Percentiles rank a stretch among this genome's conserved stretches.
phyloP scores from a whole-genome alignment of 23 red algal genomes.

The Cyanidium caldarium region DNA sequence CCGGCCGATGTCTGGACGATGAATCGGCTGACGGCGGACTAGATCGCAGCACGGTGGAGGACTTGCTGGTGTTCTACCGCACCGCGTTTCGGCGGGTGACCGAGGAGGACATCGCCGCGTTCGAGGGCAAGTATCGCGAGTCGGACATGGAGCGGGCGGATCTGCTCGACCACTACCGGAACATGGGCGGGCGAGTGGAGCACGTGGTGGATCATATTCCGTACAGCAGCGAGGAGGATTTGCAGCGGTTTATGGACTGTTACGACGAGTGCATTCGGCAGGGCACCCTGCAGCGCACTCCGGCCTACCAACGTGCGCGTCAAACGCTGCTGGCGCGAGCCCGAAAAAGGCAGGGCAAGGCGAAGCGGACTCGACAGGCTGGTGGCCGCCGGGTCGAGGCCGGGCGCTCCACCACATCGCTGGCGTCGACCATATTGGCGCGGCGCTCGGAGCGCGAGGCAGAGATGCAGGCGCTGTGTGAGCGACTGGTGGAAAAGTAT shows the following conservation, averaged over 20 bases:
- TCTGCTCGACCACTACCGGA: conserved; percentile 13
- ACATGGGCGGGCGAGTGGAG: conserved; percentile 26
- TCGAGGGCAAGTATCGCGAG: conserved; percentile 28
- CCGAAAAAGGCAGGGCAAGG: too few species aligned
- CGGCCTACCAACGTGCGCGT: neutral
- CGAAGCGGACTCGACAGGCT: neutral
- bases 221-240: conserved; percentile 28
- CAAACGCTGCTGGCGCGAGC: neutral
- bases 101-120: conserved; percentile 25
- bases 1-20: conserved; percentile 12
- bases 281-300: neutral
- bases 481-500: neutral
- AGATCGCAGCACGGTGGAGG: conserved; percentile 3
- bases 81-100: neutral
- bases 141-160: conserved; percentile 33
- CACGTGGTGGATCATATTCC: conserved; percentile 43
- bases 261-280: neutral
- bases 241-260: conserved; percentile 18
- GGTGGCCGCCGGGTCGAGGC: neutral
- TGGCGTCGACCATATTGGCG: neutral
- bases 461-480: neutral
- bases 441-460: neutral
- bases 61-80: conserved; percentile 13
- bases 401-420: neutral
- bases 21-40: neutral